phyloP scores from a whole-genome alignment of 208 protist species.

The Leishmania arabica region DNA sequence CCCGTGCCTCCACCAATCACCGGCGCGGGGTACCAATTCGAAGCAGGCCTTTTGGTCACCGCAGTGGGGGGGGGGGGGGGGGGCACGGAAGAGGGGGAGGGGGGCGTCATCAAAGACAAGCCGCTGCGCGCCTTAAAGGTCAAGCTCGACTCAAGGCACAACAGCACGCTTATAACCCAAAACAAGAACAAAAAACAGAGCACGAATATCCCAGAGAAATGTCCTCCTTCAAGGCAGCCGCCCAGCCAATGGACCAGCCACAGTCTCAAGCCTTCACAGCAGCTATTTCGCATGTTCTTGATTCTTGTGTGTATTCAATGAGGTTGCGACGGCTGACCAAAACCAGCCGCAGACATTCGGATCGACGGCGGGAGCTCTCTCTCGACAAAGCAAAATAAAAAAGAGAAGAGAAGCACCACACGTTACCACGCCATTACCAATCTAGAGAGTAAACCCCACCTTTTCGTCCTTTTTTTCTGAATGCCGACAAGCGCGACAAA shows the following conservation, averaged over 20 bases:
- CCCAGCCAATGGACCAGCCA: not conserved
- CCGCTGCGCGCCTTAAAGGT: not conserved
- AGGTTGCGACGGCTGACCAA: not conserved
- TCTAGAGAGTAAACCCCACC: not conserved
- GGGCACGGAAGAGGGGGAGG: no score
- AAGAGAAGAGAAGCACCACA: not conserved
- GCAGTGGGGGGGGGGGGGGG: no score
- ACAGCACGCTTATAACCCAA: not conserved
- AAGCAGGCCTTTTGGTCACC: not conserved
- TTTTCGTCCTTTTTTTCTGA: not conserved
- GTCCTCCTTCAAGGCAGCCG: not conserved
- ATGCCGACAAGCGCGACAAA: not conserved
- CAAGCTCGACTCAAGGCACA: not conserved
- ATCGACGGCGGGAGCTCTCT: not conserved
- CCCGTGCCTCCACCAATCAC: not conserved
- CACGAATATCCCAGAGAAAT: not conserved
- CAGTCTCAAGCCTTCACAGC: not conserved
- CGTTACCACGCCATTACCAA: not conserved
- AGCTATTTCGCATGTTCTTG: not conserved
- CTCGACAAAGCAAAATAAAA: not conserved
- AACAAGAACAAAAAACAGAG: not conserved
- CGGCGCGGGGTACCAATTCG: not conserved
- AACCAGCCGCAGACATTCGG: not conserved
- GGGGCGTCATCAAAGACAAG: not conserved
- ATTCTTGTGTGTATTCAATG: not conserved